phyloP scores from a whole-genome alignment of 306 rosid genomes.

The Pachyrhizus erosus region DNA sequence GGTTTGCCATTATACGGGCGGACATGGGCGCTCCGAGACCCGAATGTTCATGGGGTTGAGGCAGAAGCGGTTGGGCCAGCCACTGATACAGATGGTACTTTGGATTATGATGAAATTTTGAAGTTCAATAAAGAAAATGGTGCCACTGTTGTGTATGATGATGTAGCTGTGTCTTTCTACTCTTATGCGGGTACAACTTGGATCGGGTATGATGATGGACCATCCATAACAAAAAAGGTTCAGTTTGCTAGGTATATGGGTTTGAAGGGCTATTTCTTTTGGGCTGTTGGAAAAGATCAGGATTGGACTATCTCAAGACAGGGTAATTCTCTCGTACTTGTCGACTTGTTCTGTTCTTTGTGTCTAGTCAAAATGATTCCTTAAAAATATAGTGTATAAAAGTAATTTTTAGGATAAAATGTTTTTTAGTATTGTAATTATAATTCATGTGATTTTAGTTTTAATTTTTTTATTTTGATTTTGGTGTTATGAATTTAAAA shows the following conservation, averaged over 20 bases:
- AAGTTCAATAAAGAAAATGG: constrained; percentile 46
- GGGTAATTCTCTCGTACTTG: constrained; percentile 45
- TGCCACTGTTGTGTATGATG: constrained; percentile 61
- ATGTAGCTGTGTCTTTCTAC: constrained; percentile 56
- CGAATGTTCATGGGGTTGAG: constrained; percentile 51
- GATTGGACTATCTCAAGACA: constrained; percentile 64
- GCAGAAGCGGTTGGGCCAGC: constrained; percentile 63
- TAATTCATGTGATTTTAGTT: background rate
- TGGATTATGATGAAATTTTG: constrained; percentile 57
- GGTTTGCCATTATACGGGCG: constrained; percentile 77
- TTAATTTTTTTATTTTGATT: background rate
- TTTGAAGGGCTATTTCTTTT: constrained; percentile 82
- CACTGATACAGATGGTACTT: constrained; percentile 51
- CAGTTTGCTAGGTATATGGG: constrained; percentile 53
- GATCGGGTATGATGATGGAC: constrained; percentile 80
- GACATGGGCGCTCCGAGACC: constrained; percentile 65
- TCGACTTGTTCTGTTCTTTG: background rate
- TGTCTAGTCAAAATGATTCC: background rate
- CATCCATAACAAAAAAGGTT: constrained; percentile 56
- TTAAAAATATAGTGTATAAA: background rate
- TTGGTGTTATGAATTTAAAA: background rate
- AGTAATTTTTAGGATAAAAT: background rate
- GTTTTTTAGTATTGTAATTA: background rate
- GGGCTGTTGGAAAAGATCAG: constrained; percentile 80
- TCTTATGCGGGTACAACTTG: constrained; percentile 64